phyloP scores from a whole-genome alignment of 768 basidiomycete species.

The Royoungia palumana region DNA sequence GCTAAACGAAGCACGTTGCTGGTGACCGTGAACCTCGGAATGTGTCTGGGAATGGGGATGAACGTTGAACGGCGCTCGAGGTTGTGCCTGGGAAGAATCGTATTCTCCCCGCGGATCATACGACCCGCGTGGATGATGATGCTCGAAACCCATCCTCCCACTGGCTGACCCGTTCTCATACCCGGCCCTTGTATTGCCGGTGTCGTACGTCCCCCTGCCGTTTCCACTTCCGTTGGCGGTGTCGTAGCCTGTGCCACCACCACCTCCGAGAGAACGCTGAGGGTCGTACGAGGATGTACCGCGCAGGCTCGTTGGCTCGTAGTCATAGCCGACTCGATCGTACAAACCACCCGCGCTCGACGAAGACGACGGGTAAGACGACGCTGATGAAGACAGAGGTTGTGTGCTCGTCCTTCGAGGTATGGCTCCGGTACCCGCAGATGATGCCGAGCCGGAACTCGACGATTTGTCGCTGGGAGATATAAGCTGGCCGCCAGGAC shows the following conservation, averaged over 20 bases:
- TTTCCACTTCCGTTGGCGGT: constrained; percentile 6
- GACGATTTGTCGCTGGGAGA: constrained; percentile 14
- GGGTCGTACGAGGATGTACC: constrained; percentile 18
- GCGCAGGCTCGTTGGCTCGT: constrained; percentile 16
- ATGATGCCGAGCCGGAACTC: constrained; percentile 6
- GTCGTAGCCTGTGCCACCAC: constrained; percentile 15
- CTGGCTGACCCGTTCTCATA: constrained; percentile 16
- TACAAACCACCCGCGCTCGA: constrained; percentile 18
- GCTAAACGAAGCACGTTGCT: constrained; percentile 19
- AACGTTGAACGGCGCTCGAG: constrained; percentile 18
- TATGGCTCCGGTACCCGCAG: not conserved
- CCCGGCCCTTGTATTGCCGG: constrained; percentile 12
- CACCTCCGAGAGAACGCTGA: constrained; percentile 15
- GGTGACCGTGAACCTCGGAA: constrained; percentile 18
- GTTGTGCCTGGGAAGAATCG: constrained; percentile 22
- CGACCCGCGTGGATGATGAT: constrained; percentile 24
- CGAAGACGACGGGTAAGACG: constrained; percentile 18
- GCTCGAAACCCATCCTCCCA: constrained; percentile 21
- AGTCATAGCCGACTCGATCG: constrained; percentile 23
- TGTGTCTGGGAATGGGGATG: constrained; percentile 17
- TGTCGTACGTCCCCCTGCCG: constrained; percentile 23
- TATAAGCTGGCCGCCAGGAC: constrained; percentile 20
- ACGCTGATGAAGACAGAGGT: constrained; percentile 8
- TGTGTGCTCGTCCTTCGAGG: constrained; percentile 18
- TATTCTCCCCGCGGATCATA: constrained; percentile 26